Evolutionary conservation across 164 flowering plant species (phyloP), one percentile per base, ranked within the genome.

Genomic region (Malania oleifera): DNA sequence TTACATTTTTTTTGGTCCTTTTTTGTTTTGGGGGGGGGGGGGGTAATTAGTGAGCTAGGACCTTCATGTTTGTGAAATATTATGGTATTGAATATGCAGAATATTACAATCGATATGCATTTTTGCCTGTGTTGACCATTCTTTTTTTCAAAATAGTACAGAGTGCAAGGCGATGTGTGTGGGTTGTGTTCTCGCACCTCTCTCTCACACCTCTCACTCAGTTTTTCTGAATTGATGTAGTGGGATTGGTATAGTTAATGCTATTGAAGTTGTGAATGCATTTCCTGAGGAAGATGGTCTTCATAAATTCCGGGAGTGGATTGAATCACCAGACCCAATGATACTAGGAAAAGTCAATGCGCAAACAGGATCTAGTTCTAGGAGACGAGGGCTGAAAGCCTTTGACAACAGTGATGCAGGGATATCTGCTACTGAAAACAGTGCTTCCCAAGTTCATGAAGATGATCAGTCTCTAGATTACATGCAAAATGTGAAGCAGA

Each of bases 201-300:
- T 1, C 15, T 1, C 44, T 28, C 29, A 6, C 29, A 4, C 29
- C 0, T 13, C 28, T 40, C 26, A 20, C 14, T 44, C 7, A 57
- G 10, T 49, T 60, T 14, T 53, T 31, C 25, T 61, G 24, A 23
- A 54, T 50, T 68, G 31, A 11, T 70, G 58, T 56, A 84, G 90
- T 77, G 90, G 90, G 39, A 82, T 93, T 65, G 98, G 98, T 40
- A 93, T 90, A 66, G 98, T 93, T 37, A 93, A 93, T 86, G 98
- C 97, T 57, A 80, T 93, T 73, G 98, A 93, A 75, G 95, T 93
- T 67, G 72, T 88, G 54, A 81, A 80, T 83, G 97, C 98, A 58
- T 93, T 86, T 77, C 96, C 96, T 14, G 98, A 84, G 72, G 91
- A 86, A 62, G 85, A 82, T 70, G 98, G 98, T 40, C 95, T 93